Percentiles rank a stretch among this genome's conserved stretches.
Evolutionary conservation across 148 eudicot genomes (phyloP).

Genomic region (Rhododendron ferrugineum): DNA sequence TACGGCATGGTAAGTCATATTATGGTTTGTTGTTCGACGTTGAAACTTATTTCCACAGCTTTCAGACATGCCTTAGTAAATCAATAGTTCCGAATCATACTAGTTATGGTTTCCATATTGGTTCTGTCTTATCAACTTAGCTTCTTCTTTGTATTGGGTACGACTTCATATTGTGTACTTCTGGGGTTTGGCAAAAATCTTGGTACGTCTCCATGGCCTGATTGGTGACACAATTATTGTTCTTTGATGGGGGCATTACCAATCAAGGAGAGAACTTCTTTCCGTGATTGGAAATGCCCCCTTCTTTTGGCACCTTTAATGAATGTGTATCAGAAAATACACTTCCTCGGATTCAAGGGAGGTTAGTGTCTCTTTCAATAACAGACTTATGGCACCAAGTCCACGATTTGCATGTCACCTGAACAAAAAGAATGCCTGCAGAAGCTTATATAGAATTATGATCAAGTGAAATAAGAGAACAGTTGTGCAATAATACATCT

Average conservation of each 20-base stretch:
- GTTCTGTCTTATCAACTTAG: not conserved
- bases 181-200: not conserved
- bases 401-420: not conserved
- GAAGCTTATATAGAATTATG: not conserved
- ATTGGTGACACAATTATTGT: not conserved
- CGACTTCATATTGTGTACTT: not conserved
- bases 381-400: not conserved
- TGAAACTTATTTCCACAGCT: not conserved
- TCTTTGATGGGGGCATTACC: not conserved
- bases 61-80: not conserved
- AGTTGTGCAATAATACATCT: too few relatives aligned
- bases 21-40: not conserved
- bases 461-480: not conserved
- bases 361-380: not conserved
- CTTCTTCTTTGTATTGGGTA: not conserved
- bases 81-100: not conserved
- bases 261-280: not conserved
- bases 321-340: not conserved
- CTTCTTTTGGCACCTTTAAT: not conserved
- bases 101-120: not conserved
- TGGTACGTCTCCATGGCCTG: not conserved
- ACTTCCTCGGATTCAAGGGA: not conserved
- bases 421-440: not conserved
- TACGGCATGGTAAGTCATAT: constrained; percentile 74
- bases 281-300: not conserved